Conservation (phyloP, 345 rosid genomes). For the Melastoma malabathricum region DNA sequence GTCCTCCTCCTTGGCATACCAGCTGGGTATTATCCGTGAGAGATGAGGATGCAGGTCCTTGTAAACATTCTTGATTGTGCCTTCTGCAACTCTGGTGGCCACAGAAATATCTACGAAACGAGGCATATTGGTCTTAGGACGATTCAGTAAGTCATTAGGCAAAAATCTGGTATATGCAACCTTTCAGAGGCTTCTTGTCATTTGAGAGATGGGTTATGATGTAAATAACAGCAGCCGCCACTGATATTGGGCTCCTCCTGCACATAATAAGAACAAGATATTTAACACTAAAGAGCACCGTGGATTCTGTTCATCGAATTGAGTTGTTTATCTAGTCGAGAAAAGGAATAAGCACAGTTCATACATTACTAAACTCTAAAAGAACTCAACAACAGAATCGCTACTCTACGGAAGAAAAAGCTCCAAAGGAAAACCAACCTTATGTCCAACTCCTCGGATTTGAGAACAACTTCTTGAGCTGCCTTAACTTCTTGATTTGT, state of each 20-base stretch:
- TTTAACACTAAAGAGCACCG: too few species aligned
- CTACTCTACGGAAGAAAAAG: not conserved
- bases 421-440: conserved; percentile 19
- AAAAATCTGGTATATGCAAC: conserved; percentile 10
- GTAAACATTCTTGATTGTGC: conserved; percentile 34
- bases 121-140: not conserved
- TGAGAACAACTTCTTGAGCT: conserved; percentile 43
- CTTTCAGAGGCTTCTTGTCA: conserved; percentile 35
- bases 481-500: conserved; percentile 47
- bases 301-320: too few species aligned
- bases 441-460: conserved; percentile 41
- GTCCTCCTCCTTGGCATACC: conserved; percentile 42
- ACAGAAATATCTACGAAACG: conserved; percentile 28
- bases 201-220: conserved; percentile 31
- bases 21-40: conserved; percentile 24
- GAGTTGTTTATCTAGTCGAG: too few species aligned
- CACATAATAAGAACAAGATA: not conserved
- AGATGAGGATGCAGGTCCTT: conserved; percentile 35
- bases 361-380: too few species aligned
- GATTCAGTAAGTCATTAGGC: not conserved
- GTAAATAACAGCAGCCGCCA: conserved; percentile 42
- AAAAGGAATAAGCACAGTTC: too few species aligned
- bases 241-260: conserved; percentile 55
- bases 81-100: conserved; percentile 38
- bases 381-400: too few species aligned